Conservation (phyloP, 345 rosid species). For the Syzygium oleosum region DNA sequence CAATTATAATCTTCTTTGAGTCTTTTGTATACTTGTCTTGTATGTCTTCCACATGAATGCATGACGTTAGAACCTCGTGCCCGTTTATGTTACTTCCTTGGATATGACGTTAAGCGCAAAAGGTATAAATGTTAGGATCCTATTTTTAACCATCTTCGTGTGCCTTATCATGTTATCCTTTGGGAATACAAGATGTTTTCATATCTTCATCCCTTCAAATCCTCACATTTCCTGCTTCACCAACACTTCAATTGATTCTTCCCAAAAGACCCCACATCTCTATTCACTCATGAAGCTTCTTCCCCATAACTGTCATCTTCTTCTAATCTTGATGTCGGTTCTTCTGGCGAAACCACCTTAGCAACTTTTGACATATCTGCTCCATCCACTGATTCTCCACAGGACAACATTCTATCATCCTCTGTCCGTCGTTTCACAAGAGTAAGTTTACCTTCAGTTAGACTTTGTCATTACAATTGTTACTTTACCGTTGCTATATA, state of each 20-base stretch:
- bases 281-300: background rate
- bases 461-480: background rate
- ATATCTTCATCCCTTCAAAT: background rate
- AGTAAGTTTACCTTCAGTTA: background rate
- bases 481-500: background rate
- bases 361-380: background rate
- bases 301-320: background rate
- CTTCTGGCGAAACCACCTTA: background rate
- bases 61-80: background rate
- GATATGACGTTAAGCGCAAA: background rate
- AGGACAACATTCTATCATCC: background rate
- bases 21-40: background rate
- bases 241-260: background rate
- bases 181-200: background rate
- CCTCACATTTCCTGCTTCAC: background rate
- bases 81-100: background rate
- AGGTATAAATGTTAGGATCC: background rate
- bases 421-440: background rate
- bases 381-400: background rate
- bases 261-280: background rate
- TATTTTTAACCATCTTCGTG: background rate
- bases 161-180: background rate
- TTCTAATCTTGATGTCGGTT: background rate
- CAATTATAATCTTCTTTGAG: background rate
- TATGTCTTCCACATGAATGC: background rate